These are phyloP conservation scores for Cladosporium sp. DNA, from an alignment of 2,329 filamentous ascomycete species.

Conservation along the genomic window DNA sequence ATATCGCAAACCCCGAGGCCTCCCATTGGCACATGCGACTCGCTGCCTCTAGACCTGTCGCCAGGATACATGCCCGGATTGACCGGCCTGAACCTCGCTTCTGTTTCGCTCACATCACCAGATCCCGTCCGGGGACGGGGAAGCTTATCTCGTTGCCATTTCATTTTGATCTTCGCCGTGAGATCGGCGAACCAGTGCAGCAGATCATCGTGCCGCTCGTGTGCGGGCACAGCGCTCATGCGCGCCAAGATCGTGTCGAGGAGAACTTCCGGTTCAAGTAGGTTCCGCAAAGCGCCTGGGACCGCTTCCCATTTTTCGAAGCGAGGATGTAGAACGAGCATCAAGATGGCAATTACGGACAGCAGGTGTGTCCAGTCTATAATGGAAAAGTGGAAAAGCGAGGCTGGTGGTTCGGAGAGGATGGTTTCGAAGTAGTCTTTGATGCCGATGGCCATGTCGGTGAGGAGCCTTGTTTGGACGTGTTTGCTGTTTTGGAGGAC, in stretches of 20 bases:
- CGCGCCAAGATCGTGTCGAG: slow-evolving; percentile 14
- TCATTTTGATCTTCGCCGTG: slow-evolving; percentile 2
- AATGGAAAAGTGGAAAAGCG: slow-evolving; percentile 27
- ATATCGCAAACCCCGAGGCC: neutral
- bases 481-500: slow-evolving; percentile 25
- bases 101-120: slow-evolving; percentile 12
- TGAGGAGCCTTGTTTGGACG: neutral
- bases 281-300: slow-evolving; percentile 6
- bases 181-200: slow-evolving; percentile 4
- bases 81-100: slow-evolving; percentile 16
- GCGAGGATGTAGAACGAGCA: slow-evolving; percentile 4
- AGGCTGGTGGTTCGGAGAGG: slow-evolving; percentile 24
- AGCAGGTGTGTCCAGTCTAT: slow-evolving; percentile 31
- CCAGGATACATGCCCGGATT: slow-evolving; percentile 4
- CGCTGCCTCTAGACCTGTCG: neutral
- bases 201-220: neutral
- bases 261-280: slow-evolving; percentile 9
- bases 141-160: slow-evolving; percentile 4
- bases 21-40: neutral
- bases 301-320: slow-evolving; percentile 15
- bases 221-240: neutral
- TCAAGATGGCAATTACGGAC: slow-evolving; percentile 17
- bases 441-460: slow-evolving; percentile 20
- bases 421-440: slow-evolving; percentile 34
- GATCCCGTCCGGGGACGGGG: slow-evolving; percentile 1